Conservation (phyloP, 371 early-diverging fungal species). For the Apophysomyces trapeziformis region DNA sequence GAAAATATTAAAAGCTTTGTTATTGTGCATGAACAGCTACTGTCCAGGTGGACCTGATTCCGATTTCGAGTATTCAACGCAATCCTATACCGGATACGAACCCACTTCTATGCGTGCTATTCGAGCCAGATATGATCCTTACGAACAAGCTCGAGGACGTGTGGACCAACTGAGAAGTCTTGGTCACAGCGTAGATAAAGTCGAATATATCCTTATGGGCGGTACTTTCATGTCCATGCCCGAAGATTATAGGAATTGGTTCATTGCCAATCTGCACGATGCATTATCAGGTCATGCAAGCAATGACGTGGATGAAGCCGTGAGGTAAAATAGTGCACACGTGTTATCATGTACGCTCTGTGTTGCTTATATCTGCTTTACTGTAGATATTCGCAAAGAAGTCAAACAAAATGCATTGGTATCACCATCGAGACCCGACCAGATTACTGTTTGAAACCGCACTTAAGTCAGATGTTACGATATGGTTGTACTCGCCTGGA, state of each 20-base stretch:
- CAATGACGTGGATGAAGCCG: conserved; percentile 97
- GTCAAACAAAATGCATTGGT: conserved; percentile 98
- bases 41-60: conserved; percentile 99
- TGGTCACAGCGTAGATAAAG: conserved; percentile 99
- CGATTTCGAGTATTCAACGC: conserved; percentile 99
- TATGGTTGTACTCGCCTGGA: conserved; percentile 99
- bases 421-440: conserved; percentile 99
- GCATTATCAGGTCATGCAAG: conserved; percentile 95
- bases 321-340: conserved; percentile 54
- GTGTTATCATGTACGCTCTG: neutral
- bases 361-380: neutral
- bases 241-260: conserved; percentile 97
- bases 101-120: conserved; percentile 99
- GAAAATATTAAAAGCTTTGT: neutral
- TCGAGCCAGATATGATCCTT: conserved; percentile 98
- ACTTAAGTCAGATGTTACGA: conserved; percentile 97
- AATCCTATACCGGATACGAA: conserved; percentile 99
- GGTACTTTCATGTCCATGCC: conserved; percentile 99
- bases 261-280: conserved; percentile 98
- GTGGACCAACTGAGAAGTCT: conserved; percentile 95
- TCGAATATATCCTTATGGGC: conserved; percentile 99
- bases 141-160: conserved; percentile 96
- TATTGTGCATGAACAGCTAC: conserved; percentile 60
- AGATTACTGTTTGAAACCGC: conserved; percentile 98
- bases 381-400: conserved; percentile 89